These are phyloP conservation scores for Cladophialophora bantiana DNA, from an alignment of 2,329 filamentous ascomycete genomes.

Conservation along the genomic window DNA sequence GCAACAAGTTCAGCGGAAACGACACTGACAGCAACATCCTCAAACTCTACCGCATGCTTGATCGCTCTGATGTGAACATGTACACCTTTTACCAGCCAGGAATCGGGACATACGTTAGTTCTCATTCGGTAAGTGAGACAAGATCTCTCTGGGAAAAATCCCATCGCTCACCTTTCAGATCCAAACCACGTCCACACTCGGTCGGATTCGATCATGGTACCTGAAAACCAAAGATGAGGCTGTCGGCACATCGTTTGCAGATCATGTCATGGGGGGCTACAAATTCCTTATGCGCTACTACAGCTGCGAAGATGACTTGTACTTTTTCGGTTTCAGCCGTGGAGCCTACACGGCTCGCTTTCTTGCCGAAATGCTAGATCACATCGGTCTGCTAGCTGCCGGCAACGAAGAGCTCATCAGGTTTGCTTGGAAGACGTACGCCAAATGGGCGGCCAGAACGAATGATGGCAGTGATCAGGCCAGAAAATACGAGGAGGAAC, in stretches of 20 bases:
- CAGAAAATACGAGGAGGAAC: constrained; percentile 61
- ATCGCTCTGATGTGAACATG: constrained; percentile 35
- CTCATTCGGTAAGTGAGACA: constrained; percentile 53
- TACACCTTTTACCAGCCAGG: constrained; percentile 40
- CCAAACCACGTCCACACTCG: constrained; percentile 57
- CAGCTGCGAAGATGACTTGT: constrained; percentile 65
- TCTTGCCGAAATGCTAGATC: constrained; percentile 83
- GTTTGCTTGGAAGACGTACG: constrained; percentile 84
- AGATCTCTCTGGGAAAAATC: background rate
- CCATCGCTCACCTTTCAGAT: constrained; percentile 21
- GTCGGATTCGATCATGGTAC: constrained; percentile 61
- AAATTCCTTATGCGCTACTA: constrained; percentile 80
- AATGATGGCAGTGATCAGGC: constrained; percentile 49
- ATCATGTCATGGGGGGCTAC: constrained; percentile 84
- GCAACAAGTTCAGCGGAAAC: constrained; percentile 53
- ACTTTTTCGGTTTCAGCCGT: constrained; percentile 76
- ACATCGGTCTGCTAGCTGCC: constrained; percentile 77
- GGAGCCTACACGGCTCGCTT: constrained; percentile 78
- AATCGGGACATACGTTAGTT: constrained; percentile 71
- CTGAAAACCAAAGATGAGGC: constrained; percentile 73
- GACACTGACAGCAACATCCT: constrained; percentile 56
- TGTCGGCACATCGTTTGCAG: constrained; percentile 78
- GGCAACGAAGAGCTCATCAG: constrained; percentile 85
- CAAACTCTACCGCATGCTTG: constrained; percentile 53
- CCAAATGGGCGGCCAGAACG: constrained; percentile 67